Base-by-base conservation (phyloP, 2,329 filamentous ascomycete genomes). In the Fonsecaea erecta region DNA sequence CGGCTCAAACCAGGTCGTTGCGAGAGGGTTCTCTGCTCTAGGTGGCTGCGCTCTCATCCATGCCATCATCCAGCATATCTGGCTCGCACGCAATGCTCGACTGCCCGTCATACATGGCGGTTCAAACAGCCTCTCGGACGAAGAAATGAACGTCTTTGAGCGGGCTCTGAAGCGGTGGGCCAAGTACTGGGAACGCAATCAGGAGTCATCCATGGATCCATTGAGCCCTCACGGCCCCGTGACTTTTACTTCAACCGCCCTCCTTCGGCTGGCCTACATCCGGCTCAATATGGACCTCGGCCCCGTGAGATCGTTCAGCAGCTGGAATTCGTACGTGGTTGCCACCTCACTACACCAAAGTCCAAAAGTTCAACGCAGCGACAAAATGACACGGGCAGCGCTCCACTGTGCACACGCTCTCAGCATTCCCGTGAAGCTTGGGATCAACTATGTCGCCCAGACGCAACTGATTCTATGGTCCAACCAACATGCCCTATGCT, bases 21-120 rank as follows among this genome's bases (percentile, higher is more conserved):
- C 18, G 37, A 5, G 30, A 48, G 32, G 32, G 2, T 57, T 30
- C 51, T 40, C 75, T 8, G 85, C 86, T 0, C 76, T 90, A 6
- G 89, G 88, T 1, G 89, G 89, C 71, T 90, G 91, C 69, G 84
- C 90, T 8, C 79, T 92, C 34, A 88, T 91, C 2, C 88, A 91
- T 71, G 88, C 88, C 2, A 74, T 92, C 32, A 83, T 91, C 9
- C 89, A 91, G 71, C 88, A 90, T 65, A 87, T 91, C 14, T 91
- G 43, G 43, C 21, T 48, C 11, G 43, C 43, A 21, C 52, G 52
- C 12, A 53, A 30, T 32, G 28, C 52, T 12, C 52, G 52, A 53
- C 18, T 53, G 2, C 52, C 43, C 9, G 11, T 48, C 21, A 21
- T 48, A 16, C 43, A 48, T 2, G 21, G 9, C 18, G 21, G 9